These are phyloP conservation scores for Acanthamoeba healyi DNA, from an alignment of 208 protist species.

Conservation along the genomic window DNA sequence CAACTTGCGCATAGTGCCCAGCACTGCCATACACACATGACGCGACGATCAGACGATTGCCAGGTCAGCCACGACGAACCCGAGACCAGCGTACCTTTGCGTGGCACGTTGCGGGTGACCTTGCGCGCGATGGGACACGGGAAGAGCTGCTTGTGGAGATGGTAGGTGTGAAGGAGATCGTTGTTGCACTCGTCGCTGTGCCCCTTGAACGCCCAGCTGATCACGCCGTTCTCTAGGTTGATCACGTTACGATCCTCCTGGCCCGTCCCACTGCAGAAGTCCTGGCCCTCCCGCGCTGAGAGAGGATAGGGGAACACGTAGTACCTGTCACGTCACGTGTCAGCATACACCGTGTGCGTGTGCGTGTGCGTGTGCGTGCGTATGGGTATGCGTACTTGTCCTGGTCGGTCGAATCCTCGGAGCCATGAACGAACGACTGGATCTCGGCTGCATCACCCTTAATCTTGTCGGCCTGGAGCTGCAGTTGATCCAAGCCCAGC, in stretches of 20 bases:
- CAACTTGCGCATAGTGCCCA: conserved; percentile 53
- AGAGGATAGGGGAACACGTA: conserved; percentile 41
- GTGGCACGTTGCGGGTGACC: conserved; percentile 31
- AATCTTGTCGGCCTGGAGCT: conserved; percentile 3
- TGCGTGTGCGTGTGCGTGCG: not conserved
- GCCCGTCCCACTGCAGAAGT: conserved; percentile 63
- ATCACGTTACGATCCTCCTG: conserved; percentile 58
- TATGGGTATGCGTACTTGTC: conserved; percentile 21
- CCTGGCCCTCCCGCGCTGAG: not conserved
- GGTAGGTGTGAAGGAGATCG: conserved; percentile 48
- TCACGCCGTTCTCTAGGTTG: conserved; percentile 32
- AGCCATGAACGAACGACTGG: conserved; percentile 38
- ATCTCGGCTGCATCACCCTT: not conserved
- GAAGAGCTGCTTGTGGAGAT: conserved; percentile 23
- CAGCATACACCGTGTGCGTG: not conserved
- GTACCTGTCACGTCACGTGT: not conserved
- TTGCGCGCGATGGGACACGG: conserved; percentile 22
- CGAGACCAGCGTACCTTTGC: conserved; percentile 57
- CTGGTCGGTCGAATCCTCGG: conserved; percentile 38
- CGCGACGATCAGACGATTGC: not conserved
- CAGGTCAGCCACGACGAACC: too few species aligned
- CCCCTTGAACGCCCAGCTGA: conserved; percentile 51
- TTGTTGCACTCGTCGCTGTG: conserved; percentile 71
- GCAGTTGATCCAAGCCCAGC: conserved; percentile 35
- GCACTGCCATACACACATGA: not conserved